A percentile compares a stretch with the other conserved stretches of the same genome.
These are phyloP conservation scores for Thozetella sp. DNA, from an alignment of 495 filamentous ascomycete genomes.

Conservation along the genomic window DNA sequence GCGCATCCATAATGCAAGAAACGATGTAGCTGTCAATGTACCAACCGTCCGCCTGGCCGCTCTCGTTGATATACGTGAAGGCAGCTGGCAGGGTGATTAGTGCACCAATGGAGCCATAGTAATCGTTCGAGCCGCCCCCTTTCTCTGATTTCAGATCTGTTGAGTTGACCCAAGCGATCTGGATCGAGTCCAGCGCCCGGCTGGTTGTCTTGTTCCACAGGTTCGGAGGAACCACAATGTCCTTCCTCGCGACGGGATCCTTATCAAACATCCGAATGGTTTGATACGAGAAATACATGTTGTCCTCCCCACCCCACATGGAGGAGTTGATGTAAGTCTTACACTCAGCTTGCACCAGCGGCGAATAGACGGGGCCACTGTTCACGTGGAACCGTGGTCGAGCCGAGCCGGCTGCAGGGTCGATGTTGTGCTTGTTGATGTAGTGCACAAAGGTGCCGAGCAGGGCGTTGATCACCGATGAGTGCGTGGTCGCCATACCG, in stretches of 20 bases:
- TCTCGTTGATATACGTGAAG: background rate
- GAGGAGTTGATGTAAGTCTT: background rate
- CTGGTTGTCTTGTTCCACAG: background rate
- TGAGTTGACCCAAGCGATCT: constrained; percentile 6
- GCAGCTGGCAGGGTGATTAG: background rate
- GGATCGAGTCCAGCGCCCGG: background rate
- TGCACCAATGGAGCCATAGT: background rate
- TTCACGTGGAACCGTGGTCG: background rate
- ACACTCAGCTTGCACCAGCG: background rate
- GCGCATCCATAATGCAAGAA: constrained; percentile 7
- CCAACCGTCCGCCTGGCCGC: background rate
- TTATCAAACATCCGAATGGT: background rate
- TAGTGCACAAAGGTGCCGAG: constrained; percentile 10
- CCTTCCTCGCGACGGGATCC: background rate
- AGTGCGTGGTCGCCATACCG: constrained; percentile 5
- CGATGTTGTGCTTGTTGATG: constrained; percentile 1
- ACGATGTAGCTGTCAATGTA: background rate
- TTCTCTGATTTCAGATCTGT: background rate
- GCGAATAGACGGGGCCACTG: background rate
- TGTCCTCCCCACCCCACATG: background rate
- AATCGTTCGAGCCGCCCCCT: background rate
- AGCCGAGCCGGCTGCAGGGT: background rate
- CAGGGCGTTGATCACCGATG: background rate
- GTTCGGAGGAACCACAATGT: background rate
- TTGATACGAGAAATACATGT: background rate